Conservation (phyloP, 345 rosid genomes). For the Geranium brycei region DNA sequence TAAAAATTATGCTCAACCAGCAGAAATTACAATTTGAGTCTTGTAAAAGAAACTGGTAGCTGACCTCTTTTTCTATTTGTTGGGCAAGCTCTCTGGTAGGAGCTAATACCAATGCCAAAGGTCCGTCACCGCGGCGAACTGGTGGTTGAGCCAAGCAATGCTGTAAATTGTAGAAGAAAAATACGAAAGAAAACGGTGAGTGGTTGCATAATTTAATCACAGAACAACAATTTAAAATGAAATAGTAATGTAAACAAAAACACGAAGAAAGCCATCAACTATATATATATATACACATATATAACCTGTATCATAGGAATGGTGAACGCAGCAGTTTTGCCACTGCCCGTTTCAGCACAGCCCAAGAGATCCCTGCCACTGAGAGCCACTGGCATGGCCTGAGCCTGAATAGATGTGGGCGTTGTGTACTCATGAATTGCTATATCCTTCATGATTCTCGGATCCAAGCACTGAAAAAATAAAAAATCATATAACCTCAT, state of each 20-base stretch:
- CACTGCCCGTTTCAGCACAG: conserved; percentile 36
- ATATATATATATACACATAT: too few relatives aligned
- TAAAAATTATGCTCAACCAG: neutral
- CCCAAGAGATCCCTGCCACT: conserved; percentile 30
- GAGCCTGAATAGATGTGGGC: conserved; percentile 32
- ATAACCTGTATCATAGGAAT: conserved; percentile 32
- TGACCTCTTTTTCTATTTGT: conserved; percentile 33
- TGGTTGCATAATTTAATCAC: neutral
- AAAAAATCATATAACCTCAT: neutral
- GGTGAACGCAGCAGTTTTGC: conserved; percentile 32
- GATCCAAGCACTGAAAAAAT: conserved; percentile 19
- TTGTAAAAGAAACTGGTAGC: neutral
- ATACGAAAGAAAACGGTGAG: neutral
- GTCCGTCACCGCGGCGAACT: conserved; percentile 24
- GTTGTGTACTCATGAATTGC: conserved; percentile 18
- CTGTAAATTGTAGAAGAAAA: conserved; percentile 8
- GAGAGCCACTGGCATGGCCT: conserved; percentile 28
- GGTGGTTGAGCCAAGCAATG: conserved; percentile 30
- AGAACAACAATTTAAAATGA: neutral
- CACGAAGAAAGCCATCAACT: neutral
- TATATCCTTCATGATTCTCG: conserved; percentile 25
- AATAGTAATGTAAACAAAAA: neutral
- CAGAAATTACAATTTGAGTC: neutral
- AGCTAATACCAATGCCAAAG: conserved; percentile 31
- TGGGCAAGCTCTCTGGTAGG: conserved; percentile 34